Conservation (phyloP, 768 basidiomycete genomes). For the Coprinellus micaceus region DNA sequence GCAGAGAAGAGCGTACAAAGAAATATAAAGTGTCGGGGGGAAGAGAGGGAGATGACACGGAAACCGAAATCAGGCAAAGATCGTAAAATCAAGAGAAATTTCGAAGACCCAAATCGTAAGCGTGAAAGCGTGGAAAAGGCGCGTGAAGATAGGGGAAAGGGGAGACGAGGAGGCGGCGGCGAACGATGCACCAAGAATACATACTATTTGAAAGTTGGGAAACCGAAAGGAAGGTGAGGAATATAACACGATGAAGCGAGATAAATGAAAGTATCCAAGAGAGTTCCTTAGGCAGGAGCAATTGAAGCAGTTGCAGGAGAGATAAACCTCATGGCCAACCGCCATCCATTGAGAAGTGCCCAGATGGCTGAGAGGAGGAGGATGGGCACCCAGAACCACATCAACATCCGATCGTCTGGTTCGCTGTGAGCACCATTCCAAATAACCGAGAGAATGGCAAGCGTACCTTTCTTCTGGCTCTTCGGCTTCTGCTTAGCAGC, state of each 20-base stretch:
- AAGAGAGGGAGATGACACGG: background rate
- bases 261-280: background rate
- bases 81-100: background rate
- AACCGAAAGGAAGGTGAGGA: background rate
- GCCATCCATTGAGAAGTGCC: constrained; percentile 54
- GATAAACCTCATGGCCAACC: constrained; percentile 33
- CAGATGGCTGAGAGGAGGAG: constrained; percentile 63
- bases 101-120: background rate
- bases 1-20: no score
- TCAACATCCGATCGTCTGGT: constrained; percentile 78
- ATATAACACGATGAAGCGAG: background rate
- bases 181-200: background rate
- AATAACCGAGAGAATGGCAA: background rate
- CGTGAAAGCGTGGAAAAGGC: background rate
- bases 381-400: constrained; percentile 85
- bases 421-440: constrained; percentile 1
- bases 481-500: constrained; percentile 39
- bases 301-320: background rate
- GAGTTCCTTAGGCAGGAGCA: background rate
- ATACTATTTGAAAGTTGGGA: background rate
- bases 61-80: background rate
- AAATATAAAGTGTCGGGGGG: background rate
- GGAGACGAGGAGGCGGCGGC: background rate
- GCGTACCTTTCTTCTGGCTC: constrained; percentile 68
- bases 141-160: background rate